phyloP scores from a whole-genome alignment of 805 yeast genomes.

The Crinitomyces ghanaensis region DNA sequence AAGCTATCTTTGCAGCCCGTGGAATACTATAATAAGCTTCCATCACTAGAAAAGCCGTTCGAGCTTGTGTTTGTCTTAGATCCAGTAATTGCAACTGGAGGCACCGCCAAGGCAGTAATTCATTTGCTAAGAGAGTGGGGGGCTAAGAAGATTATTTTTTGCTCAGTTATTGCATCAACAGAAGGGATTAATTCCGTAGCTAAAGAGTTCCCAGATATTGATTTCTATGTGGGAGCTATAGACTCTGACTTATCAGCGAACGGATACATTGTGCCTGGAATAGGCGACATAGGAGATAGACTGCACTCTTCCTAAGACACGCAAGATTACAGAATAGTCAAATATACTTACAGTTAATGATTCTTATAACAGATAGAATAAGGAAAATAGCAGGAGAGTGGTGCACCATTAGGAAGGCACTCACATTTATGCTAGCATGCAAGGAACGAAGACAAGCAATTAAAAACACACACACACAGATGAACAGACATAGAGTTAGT shows the following conservation, averaged over 20 bases:
- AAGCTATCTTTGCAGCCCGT: constrained; percentile 22
- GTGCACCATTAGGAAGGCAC: too few species aligned
- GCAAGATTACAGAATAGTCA: too few species aligned
- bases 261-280: constrained; percentile 25
- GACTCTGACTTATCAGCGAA: constrained; percentile 17
- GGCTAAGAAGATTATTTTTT: constrained; percentile 20
- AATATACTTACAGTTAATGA: too few species aligned
- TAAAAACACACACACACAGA: too few species aligned
- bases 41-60: constrained; percentile 11
- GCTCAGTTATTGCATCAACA: constrained; percentile 18
- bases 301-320: constrained; percentile 17
- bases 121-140: constrained; percentile 24
- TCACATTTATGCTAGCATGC: too few species aligned
- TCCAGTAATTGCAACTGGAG: constrained; percentile 29
- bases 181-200: constrained; percentile 17
- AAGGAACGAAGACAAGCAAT: too few species aligned
- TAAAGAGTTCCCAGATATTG: constrained; percentile 16
- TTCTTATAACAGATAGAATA: too few species aligned
- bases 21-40: constrained; percentile 27
- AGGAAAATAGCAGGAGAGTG: too few species aligned
- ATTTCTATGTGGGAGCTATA: constrained; percentile 20
- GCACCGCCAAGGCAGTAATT: constrained; percentile 25
- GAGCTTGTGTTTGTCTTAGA: constrained; percentile 23
- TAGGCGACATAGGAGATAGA: constrained; percentile 27
- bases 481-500: too few species aligned